A percentile compares a stretch with the other conserved stretches of the same genome.
Evolutionary conservation across 2,329 filamentous ascomycete genomes (phyloP).

Genomic region (Arachnomyces sp.): DNA sequence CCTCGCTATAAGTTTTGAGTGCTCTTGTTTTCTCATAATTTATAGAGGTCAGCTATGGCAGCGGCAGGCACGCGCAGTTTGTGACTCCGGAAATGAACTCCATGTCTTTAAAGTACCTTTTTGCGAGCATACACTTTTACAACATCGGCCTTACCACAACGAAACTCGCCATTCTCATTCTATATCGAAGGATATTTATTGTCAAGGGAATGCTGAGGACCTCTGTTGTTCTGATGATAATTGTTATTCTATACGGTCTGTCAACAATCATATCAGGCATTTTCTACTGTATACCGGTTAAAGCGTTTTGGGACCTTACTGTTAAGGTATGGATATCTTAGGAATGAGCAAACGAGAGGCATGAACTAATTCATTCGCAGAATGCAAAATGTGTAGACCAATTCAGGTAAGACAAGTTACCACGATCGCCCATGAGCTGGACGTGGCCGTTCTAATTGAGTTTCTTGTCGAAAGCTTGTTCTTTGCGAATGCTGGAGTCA

Average conservation of each 20-base stretch:
- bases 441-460: neutral
- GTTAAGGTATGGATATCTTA: slow-evolving; percentile 1
- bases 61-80: slow-evolving; percentile 1
- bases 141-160: slow-evolving; percentile 1
- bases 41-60: slow-evolving; percentile 3
- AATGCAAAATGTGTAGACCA: slow-evolving; percentile 4
- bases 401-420: slow-evolving; percentile 2
- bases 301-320: slow-evolving; percentile 4
- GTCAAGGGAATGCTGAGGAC: neutral
- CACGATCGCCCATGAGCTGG: no score
- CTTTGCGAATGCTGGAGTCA: slow-evolving; percentile 3
- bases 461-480: neutral
- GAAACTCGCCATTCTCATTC: slow-evolving; percentile 1
- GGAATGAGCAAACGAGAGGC: neutral
- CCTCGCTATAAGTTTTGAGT: neutral
- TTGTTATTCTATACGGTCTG: slow-evolving; percentile 1
- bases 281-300: slow-evolving; percentile 6
- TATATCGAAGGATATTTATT: slow-evolving; percentile 1
- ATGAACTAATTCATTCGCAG: neutral
- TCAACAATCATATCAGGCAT: slow-evolving; percentile 1
- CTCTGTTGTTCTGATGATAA: neutral
- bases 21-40: neutral
- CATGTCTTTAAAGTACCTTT: slow-evolving; percentile 5
- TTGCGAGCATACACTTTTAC: slow-evolving; percentile 3
- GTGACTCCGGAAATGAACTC: neutral